Percentiles rank a stretch among this genome's conserved stretches.
phyloP scores from a whole-genome alignment of 441 rosid species.

The Gossypium trilobum region DNA sequence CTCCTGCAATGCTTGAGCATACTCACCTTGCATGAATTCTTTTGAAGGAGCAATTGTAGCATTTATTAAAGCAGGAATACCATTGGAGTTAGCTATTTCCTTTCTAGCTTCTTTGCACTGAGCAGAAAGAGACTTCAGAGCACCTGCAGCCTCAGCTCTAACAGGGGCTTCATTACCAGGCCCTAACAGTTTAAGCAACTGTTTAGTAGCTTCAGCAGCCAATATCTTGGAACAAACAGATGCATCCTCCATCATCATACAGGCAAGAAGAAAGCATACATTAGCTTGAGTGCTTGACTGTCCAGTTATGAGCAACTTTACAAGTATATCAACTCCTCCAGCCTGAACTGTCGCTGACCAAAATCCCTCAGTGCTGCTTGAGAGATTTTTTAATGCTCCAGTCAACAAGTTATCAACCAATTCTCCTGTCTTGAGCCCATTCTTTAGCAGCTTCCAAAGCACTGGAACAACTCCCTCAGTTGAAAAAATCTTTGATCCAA shows the following conservation, averaged over 20 bases:
- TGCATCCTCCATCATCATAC: conserved; percentile 92
- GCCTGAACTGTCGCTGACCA: conserved; percentile 86
- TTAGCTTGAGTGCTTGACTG: conserved; percentile 80
- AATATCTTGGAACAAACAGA: conserved; percentile 79
- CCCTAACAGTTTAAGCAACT: conserved; percentile 80
- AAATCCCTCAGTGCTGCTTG: conserved; percentile 90
- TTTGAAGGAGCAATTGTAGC: conserved; percentile 99
- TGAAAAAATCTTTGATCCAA: conserved; percentile 97
- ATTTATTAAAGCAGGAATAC: conserved; percentile 85
- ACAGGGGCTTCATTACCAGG: conserved; percentile 92
- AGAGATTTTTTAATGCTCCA: conserved; percentile 87
- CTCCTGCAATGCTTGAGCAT: conserved; percentile 97
- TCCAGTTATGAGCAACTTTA: conserved; percentile 80
- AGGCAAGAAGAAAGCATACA: conserved; percentile 89
- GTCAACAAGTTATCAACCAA: conserved; percentile 83
- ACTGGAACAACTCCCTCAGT: conserved; percentile 99
- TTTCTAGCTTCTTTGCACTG: conserved; percentile 88
- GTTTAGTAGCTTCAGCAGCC: conserved; percentile 84
- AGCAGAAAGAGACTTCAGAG: conserved; percentile 90
- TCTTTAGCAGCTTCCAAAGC: conserved; percentile 78
- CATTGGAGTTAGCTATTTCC: conserved; percentile 81
- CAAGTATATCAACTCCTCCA: conserved; percentile 95
- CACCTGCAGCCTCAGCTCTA: conserved; percentile 99
- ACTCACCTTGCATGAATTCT: conserved; percentile 99
- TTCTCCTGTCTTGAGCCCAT: conserved; percentile 68